Conservation (phyloP, 495 filamentous ascomycete genomes). For the Pyrenopolyporus hunteri region DNA sequence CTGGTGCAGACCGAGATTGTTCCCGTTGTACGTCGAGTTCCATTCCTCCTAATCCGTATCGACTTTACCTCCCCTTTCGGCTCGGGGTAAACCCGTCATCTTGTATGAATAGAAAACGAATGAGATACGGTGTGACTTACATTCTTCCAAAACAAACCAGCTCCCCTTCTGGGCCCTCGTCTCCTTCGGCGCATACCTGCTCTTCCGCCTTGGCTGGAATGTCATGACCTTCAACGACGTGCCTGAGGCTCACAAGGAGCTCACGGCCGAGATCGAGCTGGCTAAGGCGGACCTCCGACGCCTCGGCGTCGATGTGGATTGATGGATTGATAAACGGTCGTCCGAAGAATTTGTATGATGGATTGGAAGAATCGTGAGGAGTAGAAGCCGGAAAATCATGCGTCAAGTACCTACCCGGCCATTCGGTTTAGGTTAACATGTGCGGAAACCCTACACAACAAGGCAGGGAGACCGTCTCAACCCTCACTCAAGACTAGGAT, state of each 20-base stretch:
- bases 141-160: slow-evolving; percentile 49
- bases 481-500: no score
- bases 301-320: slow-evolving; percentile 78
- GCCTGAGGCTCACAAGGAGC: slow-evolving; percentile 85
- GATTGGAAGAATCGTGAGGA: not conserved
- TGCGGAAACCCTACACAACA: no score
- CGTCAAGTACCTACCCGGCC: not conserved
- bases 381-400: not conserved
- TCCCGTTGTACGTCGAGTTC: slow-evolving; percentile 62
- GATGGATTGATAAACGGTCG: not conserved
- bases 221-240: slow-evolving; percentile 97
- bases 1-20: slow-evolving; percentile 74
- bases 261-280: slow-evolving; percentile 80
- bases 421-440: no score
- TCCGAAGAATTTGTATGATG: not conserved
- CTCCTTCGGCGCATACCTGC: slow-evolving; percentile 89
- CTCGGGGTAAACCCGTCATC: not conserved
- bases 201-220: slow-evolving; percentile 88
- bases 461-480: no score
- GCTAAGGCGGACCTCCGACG: slow-evolving; percentile 69
- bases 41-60: slow-evolving; percentile 3
- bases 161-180: slow-evolving; percentile 92
- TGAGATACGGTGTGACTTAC: slow-evolving; percentile 3
- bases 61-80: not conserved
- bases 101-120: not conserved